Percentiles rank a stretch among this genome's conserved stretches.
phyloP scores from a whole-genome alignment of 176 grass and related monocot species.

The Triticum monococcum region DNA sequence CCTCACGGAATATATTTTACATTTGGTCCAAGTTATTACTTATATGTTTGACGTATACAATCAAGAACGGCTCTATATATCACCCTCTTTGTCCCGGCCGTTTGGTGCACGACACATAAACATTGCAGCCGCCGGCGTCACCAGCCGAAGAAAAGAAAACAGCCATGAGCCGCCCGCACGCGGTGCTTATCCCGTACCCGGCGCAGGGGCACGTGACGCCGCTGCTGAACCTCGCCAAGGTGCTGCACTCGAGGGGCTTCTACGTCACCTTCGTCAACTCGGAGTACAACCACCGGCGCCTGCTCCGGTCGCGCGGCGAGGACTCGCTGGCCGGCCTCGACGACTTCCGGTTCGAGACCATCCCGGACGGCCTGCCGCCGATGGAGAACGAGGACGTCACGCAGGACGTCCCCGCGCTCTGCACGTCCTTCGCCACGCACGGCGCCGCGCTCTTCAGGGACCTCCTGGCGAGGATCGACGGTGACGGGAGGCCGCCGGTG shows the following conservation, averaged over 20 bases:
- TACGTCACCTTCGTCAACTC: constrained; percentile 57
- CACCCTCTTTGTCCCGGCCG: not conserved
- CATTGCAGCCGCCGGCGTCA: not conserved
- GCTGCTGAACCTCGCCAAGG: constrained; percentile 48
- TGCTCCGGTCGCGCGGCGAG: constrained; percentile 29
- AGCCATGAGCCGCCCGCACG: constrained; percentile 35
- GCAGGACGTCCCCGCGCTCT: constrained; percentile 50
- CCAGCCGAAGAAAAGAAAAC: too few relatives aligned
- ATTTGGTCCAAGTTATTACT: too few relatives aligned
- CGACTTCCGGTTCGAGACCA: constrained; percentile 38
- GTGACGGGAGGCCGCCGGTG: constrained; percentile 18
- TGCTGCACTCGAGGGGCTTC: constrained; percentile 57
- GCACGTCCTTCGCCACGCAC: constrained; percentile 30
- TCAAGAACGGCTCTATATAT: not conserved
- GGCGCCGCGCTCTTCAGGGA: constrained; percentile 26
- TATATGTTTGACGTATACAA: not conserved
- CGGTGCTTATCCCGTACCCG: constrained; percentile 42
- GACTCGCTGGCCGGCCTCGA: constrained; percentile 31
- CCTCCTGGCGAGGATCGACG: constrained; percentile 35
- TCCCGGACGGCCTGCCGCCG: constrained; percentile 53
- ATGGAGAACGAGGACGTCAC: constrained; percentile 35
- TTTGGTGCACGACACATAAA: not conserved
- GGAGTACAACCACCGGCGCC: constrained; percentile 49
- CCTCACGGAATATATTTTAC: too few relatives aligned
- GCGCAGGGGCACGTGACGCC: constrained; percentile 59